phyloP scores from a whole-genome alignment of 495 filamentous ascomycete species.

The Pyrenopolyporus hunteri region DNA sequence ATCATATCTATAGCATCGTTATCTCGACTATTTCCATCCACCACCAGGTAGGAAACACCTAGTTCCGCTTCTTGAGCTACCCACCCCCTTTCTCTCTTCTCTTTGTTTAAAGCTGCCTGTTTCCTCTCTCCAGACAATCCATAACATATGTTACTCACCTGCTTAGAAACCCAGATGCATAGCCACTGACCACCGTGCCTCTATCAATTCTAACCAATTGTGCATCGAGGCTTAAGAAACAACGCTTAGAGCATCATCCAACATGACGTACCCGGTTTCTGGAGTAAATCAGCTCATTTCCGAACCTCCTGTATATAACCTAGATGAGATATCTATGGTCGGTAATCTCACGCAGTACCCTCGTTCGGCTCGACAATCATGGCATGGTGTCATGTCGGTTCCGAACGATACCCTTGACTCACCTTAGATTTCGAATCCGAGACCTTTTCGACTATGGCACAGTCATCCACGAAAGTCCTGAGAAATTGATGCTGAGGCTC shows the following conservation, averaged over 20 bases:
- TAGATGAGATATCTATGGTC: slow-evolving; percentile 10
- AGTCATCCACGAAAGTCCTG: slow-evolving; percentile 8
- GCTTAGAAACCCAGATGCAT: not conserved
- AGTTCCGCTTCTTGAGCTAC: no score
- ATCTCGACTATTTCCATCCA: no score
- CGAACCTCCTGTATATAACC: not conserved
- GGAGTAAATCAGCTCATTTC: not conserved
- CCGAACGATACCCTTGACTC: slow-evolving; percentile 5
- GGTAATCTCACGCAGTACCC: not conserved
- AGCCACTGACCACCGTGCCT: not conserved
- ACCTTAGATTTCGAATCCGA: not conserved
- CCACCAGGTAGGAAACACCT: no score
- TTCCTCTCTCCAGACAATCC: not conserved
- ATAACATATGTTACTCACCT: not conserved
- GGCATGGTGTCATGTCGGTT: slow-evolving; percentile 12
- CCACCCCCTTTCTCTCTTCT: no score
- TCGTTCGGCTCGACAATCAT: not conserved
- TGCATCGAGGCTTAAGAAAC: not conserved
- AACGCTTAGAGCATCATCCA: not conserved
- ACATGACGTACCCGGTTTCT: not conserved
- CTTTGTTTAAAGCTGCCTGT: no score
- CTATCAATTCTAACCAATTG: not conserved
- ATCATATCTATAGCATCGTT: no score
- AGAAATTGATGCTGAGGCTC: not conserved
- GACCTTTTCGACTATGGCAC: slow-evolving; percentile 19